Base-by-base conservation (phyloP, 2,329 filamentous ascomycete species). In the Penicillium hordei region DNA sequence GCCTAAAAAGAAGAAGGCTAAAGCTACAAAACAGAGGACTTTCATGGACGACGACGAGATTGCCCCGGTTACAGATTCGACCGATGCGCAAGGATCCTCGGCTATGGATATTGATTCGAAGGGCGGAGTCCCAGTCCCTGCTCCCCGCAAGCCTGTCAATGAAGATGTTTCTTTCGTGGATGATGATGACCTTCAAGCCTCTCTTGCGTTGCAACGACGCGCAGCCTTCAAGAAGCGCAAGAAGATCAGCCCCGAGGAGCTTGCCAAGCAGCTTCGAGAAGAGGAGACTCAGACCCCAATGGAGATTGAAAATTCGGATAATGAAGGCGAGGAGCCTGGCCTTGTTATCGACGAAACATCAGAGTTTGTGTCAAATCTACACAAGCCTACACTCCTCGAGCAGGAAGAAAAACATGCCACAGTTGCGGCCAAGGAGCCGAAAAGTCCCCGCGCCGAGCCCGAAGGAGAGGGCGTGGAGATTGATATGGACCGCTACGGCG, bases 321-420 rank as follows among this genome's bases (percentile, higher is more conserved):
- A 79, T 21, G 70, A 76, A 10, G 80, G 82, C 42, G 81, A 83
- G 50, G 78, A 78, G 34, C 80, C 79, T 2, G 93, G 92, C 1
- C 80, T 99, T 1, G 84, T 97, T n/a, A 93, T 99, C 57, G 93
- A 97, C 60, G 94, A 97, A 71, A 96, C 93, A 0, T 92, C 92
- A 0, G 93, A 96, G 68, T 99, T 99, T 67, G 89, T 99, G 31
- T 89, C 92, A 27, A 91, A 91, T 54, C 77, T 99, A 55, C 89
- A 88, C 70, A 89, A 88, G 58, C 85, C 88, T 15, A 83, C 78
- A 2, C 75, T 82, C 12, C 77, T 82, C 70, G 77, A 89, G 74
- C 76, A 82, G 68, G 82, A 75, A 29, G 68, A 70, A 68, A 69
- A 68, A 60, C 71, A 65, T 54, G 69, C 73, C 58, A 70, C 65